A percentile compares a stretch with the other conserved stretches of the same genome.
Conservation (phyloP, 208 protist species). For the Leishmania arabica region DNA sequence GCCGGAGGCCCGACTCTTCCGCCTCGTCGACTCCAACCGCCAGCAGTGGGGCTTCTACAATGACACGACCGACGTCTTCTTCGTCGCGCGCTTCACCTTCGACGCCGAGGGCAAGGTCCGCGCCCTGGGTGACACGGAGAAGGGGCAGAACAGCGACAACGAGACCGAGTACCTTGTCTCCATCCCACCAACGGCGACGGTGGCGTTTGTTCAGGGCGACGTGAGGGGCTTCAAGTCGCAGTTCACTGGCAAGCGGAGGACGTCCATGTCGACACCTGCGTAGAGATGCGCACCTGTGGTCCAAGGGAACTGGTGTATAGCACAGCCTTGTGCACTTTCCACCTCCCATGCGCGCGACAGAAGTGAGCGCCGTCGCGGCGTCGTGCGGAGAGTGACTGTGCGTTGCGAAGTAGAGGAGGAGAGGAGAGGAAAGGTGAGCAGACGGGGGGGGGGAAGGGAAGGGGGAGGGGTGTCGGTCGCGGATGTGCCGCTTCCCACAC, state of each 20-base stretch:
- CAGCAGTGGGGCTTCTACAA: conserved; percentile 74
- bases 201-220: conserved; percentile 53
- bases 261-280: neutral
- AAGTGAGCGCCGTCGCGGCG: neutral
- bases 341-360: neutral
- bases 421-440: neutral
- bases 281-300: neutral
- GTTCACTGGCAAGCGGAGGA: conserved; percentile 34
- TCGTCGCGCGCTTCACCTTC: conserved; percentile 22
- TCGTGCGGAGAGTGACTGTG: neutral
- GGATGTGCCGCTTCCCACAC: neutral
- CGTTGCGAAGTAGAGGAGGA: neutral
- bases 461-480: neutral
- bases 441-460: neutral
- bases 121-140: conserved; percentile 20
- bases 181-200: conserved; percentile 45
- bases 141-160: conserved; percentile 33
- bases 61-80: conserved; percentile 33
- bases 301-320: neutral
- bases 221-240: conserved; percentile 49
- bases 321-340: neutral
- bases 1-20: conserved; percentile 70
- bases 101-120: conserved; percentile 15
- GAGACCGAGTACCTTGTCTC: conserved; percentile 32
- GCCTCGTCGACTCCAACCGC: conserved; percentile 52